Conservation (phyloP, 495 filamentous ascomycete genomes). For the Xanthoparmelia taractica region DNA sequence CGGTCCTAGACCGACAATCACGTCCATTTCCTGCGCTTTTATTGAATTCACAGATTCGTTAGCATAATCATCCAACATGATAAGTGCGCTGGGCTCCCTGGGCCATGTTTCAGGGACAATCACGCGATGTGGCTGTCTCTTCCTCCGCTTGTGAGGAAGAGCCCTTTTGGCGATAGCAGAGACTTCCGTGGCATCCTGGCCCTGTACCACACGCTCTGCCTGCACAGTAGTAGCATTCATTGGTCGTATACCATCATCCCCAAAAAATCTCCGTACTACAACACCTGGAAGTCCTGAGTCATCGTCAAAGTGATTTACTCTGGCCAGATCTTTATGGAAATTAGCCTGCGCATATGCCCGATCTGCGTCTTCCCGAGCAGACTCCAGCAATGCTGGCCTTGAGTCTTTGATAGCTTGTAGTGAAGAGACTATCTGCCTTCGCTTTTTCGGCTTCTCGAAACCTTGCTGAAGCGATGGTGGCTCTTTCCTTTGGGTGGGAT, state of each 20-base stretch:
- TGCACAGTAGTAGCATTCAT: neutral
- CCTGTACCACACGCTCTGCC: neutral
- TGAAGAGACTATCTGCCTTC: slow-evolving; percentile 12
- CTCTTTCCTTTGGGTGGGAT: neutral
- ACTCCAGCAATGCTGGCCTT: slow-evolving; percentile 29
- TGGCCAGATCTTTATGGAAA: slow-evolving; percentile 19
- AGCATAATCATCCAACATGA: slow-evolving; percentile 29
- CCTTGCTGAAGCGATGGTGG: neutral
- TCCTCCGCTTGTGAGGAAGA: slow-evolving; percentile 28
- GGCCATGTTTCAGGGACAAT: slow-evolving; percentile 44
- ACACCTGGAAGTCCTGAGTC: slow-evolving; percentile 10
- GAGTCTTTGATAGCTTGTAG: slow-evolving; percentile 10
- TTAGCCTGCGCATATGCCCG: slow-evolving; percentile 8
- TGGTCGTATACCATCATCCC: neutral
- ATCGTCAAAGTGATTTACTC: slow-evolving; percentile 17
- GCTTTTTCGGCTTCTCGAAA: slow-evolving; percentile 5
- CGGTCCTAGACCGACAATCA: slow-evolving; percentile 43
- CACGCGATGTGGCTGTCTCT: slow-evolving; percentile 46
- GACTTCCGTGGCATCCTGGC: neutral
- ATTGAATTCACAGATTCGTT: neutral
- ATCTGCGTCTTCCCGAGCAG: slow-evolving; percentile 15
- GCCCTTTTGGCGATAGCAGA: neutral
- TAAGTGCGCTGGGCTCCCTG: slow-evolving; percentile 41
- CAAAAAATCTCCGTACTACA: slow-evolving; percentile 4
- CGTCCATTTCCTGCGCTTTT: neutral